Conservation (phyloP, 2,329 filamentous ascomycete genomes). For the Neonectria magnoliae region DNA sequence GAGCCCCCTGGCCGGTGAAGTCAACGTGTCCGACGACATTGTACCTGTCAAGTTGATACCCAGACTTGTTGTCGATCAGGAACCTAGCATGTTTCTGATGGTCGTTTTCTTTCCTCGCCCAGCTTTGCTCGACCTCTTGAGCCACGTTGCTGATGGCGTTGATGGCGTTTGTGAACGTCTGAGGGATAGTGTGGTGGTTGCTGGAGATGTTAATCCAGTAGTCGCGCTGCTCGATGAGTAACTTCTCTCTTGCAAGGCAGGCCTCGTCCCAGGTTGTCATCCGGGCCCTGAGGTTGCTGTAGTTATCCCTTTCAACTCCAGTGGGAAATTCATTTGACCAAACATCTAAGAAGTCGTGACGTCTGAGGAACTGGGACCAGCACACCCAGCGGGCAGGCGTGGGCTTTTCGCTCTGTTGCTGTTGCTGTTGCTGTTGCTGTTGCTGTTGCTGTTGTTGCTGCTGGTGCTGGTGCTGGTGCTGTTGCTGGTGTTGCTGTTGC, state of each 20-base stretch:
- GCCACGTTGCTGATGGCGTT: not conserved
- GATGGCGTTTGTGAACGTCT: not conserved
- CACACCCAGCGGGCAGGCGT: too few relatives aligned
- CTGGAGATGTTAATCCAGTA: not conserved
- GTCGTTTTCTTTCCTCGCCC: not conserved
- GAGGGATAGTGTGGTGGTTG: not conserved
- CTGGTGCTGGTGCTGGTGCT: not conserved
- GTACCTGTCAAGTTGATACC: not conserved
- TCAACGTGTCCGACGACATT: not conserved
- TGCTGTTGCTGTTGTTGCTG: not conserved
- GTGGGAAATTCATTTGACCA: not conserved
- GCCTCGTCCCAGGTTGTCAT: not conserved
- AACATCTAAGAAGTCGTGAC: not conserved
- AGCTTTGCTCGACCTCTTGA: constrained; percentile 5
- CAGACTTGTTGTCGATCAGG: not conserved
- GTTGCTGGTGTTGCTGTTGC: not conserved
- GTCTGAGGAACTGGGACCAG: not conserved
- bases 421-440: not conserved
- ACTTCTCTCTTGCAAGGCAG: not conserved
- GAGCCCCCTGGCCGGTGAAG: not conserved
- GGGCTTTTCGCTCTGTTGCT: not conserved
- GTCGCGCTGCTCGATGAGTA: constrained; percentile 3
- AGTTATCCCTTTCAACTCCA: not conserved
- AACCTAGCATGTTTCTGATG: not conserved
- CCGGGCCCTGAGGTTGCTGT: not conserved